These are phyloP conservation scores for Leccinum pellstonianum DNA, from an alignment of 768 basidiomycete species.

Conservation along the genomic window DNA sequence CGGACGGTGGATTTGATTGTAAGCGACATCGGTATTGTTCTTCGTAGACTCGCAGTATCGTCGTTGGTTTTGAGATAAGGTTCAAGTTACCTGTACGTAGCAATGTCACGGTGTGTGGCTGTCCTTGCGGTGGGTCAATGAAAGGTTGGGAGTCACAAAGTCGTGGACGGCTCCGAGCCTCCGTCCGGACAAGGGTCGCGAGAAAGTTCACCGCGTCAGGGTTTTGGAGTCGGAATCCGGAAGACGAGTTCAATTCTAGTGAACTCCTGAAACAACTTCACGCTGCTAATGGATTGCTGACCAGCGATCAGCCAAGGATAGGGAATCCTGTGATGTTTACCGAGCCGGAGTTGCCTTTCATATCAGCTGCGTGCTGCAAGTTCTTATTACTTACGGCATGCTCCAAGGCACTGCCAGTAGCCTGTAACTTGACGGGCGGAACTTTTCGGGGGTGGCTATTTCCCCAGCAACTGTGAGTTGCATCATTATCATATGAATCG, in stretches of 20 bases:
- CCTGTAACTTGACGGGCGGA: slow-evolving; percentile 2
- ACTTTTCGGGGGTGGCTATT: slow-evolving; percentile 14
- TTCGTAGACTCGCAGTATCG: not conserved
- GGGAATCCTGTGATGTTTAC: slow-evolving; percentile 1
- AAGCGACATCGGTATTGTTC: slow-evolving; percentile 21
- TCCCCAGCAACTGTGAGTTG: not conserved
- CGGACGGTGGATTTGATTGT: slow-evolving; percentile 33
- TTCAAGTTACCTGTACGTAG: not conserved
- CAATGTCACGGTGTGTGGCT: not conserved
- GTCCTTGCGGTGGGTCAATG: not conserved
- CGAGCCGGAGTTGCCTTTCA: not conserved
- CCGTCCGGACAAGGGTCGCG: not conserved
- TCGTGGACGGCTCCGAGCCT: not conserved
- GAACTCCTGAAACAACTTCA: not conserved
- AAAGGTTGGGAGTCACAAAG: not conserved
- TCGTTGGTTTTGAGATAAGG: not conserved
- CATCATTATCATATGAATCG: not conserved
- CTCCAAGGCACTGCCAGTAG: slow-evolving; percentile 1
- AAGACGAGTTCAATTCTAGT: not conserved
- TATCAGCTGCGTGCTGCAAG: not conserved
- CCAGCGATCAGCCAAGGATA: not conserved
- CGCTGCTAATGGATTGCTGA: not conserved
- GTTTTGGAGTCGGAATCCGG: slow-evolving; percentile 4
- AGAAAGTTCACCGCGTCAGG: not conserved
- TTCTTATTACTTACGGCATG: slow-evolving; percentile 14